phyloP scores from a whole-genome alignment of 2,329 filamentous ascomycete genomes.

The Podosphaera aphanis region DNA sequence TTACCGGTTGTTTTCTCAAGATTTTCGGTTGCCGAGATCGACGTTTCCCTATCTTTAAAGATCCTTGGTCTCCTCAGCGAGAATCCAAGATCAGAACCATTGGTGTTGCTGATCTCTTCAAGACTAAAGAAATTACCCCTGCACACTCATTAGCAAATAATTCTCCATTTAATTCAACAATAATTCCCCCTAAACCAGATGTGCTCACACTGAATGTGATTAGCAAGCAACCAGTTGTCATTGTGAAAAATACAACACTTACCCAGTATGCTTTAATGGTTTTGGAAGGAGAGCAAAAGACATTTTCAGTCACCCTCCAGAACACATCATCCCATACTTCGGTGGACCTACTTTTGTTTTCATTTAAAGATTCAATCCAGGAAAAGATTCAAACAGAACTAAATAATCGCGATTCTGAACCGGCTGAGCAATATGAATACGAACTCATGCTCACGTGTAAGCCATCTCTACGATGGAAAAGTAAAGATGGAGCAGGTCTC shows the following conservation, averaged over 20 bases:
- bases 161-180: constrained; percentile 18
- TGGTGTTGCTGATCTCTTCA: constrained; percentile 29
- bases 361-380: constrained; percentile 74
- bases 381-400: constrained; percentile 52
- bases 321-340: constrained; percentile 50
- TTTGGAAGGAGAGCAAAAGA: constrained; percentile 63
- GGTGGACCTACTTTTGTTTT: constrained; percentile 67
- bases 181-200: constrained; percentile 23
- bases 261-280: constrained; percentile 78
- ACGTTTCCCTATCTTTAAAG: constrained; percentile 60
- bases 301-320: constrained; percentile 55
- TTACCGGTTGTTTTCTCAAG: constrained; percentile 59
- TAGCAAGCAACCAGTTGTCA: constrained; percentile 50
- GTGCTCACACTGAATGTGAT: constrained; percentile 50
- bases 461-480: constrained; percentile 38
- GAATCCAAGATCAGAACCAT: constrained; percentile 56
- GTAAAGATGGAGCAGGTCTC: constrained; percentile 25
- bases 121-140: constrained; percentile 12
- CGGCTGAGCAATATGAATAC: constrained; percentile 64
- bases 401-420: constrained; percentile 50
- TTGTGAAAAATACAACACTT: constrained; percentile 53
- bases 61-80: constrained; percentile 48
- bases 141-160: constrained; percentile 16
- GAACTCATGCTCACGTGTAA: constrained; percentile 57
- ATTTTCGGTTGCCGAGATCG: constrained; percentile 63